Evolutionary conservation across 2,329 filamentous ascomycete species (phyloP), one percentile per base, ranked within the genome.

Genomic region (Gaeumannomyces tritici): DNA sequence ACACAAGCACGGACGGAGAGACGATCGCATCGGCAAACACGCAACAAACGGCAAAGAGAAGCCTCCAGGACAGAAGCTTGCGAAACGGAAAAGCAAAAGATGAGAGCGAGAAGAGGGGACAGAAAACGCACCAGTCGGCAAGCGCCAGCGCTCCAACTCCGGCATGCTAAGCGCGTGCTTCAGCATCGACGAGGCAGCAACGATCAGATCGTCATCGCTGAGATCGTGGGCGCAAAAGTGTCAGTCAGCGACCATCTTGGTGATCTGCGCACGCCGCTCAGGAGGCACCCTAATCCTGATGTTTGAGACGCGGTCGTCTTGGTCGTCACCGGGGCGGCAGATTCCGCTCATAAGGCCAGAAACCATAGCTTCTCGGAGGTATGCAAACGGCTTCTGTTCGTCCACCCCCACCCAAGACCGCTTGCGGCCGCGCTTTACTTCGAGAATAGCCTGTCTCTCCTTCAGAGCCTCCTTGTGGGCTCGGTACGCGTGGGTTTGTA

Each of bases 341-440:
- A 96, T 96, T 51, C 90, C 87, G 69, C 88, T 89, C 90, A 96
- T 95, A 63, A 97, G 81, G 63, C 88, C 88, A 1, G 91, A 95
- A 6, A 97, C 93, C 91, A 97, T 96, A 60, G 90, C 90, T 76
- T 97, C 93, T 64, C 93, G 83, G 62, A 97, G 77, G 75, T 96
- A 96, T 21, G 91, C 88, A 76, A 92, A 96, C 1, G 92, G 91
- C 72, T 93, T 89, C 68, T 91, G 85, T 67, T 93, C 90, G 70
- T 90, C 85, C 13, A 96, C 83, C 29, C 93, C 92, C 55, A 96
- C 91, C 93, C 93, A 96, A 0, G 93, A 96, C 61, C 91, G 85
- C 74, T 96, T 96, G 62, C 92, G 84, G 57, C 88, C 86, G 67
- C 88, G 86, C 70, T 88, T 89, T 64, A 89, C 80, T 64, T 89